These are phyloP conservation scores for Gossypium aridum DNA, from an alignment of 441 rosid species.

Conservation along the genomic window DNA sequence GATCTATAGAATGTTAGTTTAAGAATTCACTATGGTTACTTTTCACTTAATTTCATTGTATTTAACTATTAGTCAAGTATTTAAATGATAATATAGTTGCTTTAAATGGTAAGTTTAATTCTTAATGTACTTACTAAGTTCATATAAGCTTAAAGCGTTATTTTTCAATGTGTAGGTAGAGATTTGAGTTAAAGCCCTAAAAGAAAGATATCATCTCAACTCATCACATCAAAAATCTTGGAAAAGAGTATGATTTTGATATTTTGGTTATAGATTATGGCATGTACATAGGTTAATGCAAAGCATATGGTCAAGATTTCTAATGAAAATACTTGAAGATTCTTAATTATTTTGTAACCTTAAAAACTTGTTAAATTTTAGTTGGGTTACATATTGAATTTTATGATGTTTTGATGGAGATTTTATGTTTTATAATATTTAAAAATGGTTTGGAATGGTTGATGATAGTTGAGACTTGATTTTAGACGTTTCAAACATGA, in stretches of 20 bases:
- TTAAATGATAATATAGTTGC: too few relatives aligned
- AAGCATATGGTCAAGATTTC: neutral
- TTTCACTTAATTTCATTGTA: neutral
- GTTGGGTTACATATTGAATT: neutral
- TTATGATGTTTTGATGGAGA: neutral
- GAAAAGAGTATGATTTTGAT: neutral
- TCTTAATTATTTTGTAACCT: neutral
- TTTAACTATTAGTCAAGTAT: neutral
- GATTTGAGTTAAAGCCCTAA: neutral
- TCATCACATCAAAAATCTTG: neutral
- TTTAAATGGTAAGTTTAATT: neutral
- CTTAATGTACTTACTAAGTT: neutral
- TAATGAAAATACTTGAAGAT: too few relatives aligned
- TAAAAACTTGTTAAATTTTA: neutral
- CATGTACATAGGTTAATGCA: neutral
- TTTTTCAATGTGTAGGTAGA: neutral
- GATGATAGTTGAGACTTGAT: neutral
- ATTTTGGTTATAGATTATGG: neutral
- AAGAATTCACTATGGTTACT: neutral
- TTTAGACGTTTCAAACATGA: neutral
- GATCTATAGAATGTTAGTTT: neutral
- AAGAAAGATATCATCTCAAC: neutral
- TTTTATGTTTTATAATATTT: too few relatives aligned
- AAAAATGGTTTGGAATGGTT: neutral
- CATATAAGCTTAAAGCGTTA: neutral